Conservation (phyloP, 1,139 yeast genomes). For the Diutina siamensis region DNA sequence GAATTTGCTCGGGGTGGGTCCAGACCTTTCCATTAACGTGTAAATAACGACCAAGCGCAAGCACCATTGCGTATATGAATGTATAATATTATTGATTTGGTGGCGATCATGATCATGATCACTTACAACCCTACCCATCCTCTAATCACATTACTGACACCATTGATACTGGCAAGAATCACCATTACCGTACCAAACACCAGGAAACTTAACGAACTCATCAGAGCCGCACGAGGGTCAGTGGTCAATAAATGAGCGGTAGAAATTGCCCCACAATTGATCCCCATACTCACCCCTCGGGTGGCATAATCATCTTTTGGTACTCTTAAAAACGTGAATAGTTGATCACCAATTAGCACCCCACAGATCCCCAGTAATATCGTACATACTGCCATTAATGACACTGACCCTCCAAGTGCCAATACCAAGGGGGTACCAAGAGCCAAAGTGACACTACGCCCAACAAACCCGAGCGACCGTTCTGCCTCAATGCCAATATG, state of each 20-base stretch:
- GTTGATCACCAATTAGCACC: constrained; percentile 49
- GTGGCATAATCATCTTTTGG: constrained; percentile 60
- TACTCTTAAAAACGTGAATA: constrained; percentile 36
- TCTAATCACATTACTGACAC: constrained; percentile 9
- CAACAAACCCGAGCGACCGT: constrained; percentile 63
- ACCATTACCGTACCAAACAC: constrained; percentile 67
- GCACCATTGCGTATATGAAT: background rate
- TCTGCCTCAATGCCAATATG: constrained; percentile 49
- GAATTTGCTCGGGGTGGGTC: constrained; percentile 95
- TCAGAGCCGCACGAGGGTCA: constrained; percentile 75
- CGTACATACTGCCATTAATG: constrained; percentile 71
- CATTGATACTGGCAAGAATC: constrained; percentile 47
- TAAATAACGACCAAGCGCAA: background rate
- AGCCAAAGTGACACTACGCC: constrained; percentile 74
- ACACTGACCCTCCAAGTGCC: constrained; percentile 55
- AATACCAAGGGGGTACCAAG: constrained; percentile 63
- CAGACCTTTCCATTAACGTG: constrained; percentile 60
- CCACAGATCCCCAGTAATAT: constrained; percentile 71
- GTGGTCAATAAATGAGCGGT: constrained; percentile 60
- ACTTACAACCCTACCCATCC: constrained; percentile 9
- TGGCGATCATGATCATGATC: background rate
- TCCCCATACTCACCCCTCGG: constrained; percentile 64
- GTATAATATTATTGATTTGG: background rate
- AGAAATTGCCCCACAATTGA: constrained; percentile 74
- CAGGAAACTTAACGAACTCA: constrained; percentile 61